phyloP scores from a whole-genome alignment of 257 asterid species.

The Salvia rosmarinus region DNA sequence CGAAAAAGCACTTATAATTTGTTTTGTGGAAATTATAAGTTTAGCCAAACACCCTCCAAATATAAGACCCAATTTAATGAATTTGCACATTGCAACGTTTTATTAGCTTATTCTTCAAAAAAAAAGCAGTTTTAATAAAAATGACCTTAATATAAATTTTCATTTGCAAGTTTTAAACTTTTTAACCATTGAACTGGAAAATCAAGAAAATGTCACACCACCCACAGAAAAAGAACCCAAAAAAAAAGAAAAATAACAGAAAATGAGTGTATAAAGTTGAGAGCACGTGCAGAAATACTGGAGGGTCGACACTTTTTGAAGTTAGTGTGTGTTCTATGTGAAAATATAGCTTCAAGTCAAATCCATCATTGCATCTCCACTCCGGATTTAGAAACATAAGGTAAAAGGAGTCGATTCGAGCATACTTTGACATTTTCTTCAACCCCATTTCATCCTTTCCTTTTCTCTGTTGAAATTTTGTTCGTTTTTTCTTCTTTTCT shows the following conservation, averaged over 20 bases:
- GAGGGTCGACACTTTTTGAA: not conserved
- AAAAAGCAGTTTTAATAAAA: too few species aligned
- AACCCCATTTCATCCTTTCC: slow-evolving; percentile 24
- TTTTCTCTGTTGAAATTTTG: not conserved
- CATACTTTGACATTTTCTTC: slow-evolving; percentile 29
- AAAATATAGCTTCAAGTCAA: slow-evolving; percentile 34
- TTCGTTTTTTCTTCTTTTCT: not conserved
- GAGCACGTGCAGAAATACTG: not conserved
- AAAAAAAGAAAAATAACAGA: not conserved
- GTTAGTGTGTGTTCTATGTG: slow-evolving; percentile 4
- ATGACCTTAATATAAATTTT: not conserved
- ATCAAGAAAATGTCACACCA: not conserved
- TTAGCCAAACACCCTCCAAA: too few species aligned
- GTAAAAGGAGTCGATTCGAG: not conserved
- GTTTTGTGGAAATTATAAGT: too few species aligned
- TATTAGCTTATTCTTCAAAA: too few species aligned
- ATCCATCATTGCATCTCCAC: slow-evolving; percentile 43
- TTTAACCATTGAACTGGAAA: not conserved
- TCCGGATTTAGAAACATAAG: not conserved
- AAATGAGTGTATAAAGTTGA: not conserved
- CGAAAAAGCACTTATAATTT: too few species aligned
- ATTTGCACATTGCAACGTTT: too few species aligned
- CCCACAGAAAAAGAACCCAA: not conserved
- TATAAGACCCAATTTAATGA: too few species aligned
- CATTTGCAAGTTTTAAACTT: not conserved